Conservation (phyloP, 768 basidiomycete species). For the Russula ochroleuca region DNA sequence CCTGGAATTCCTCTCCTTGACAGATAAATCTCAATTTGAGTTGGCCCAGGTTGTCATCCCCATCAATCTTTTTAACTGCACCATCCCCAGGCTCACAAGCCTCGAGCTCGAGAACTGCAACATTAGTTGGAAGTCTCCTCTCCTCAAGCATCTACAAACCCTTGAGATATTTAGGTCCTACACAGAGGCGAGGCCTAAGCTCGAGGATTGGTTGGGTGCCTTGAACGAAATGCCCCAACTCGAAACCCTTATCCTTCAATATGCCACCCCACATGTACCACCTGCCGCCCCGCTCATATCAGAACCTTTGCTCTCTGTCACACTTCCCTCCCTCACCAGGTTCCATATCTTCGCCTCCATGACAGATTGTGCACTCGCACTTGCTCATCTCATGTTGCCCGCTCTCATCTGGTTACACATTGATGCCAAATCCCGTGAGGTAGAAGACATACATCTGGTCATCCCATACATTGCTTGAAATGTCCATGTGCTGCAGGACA, state of each 20-base stretch:
- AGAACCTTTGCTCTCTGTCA: background rate
- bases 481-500: no score
- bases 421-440: background rate
- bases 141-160: conserved; percentile 4
- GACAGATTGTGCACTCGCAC: background rate
- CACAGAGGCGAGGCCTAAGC: background rate
- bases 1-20: background rate
- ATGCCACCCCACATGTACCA: background rate
- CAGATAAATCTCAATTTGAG: background rate
- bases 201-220: conserved; percentile 17
- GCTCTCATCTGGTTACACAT: background rate
- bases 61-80: background rate
- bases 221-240: conserved; percentile 16
- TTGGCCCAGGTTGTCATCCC: background rate
- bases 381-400: conserved; percentile 15
- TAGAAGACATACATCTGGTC: background rate
- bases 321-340: conserved; percentile 1
- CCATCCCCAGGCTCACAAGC: background rate
- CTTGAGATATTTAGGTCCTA: conserved; percentile 6
- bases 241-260: conserved; percentile 6
- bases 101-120: background rate
- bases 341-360: background rate
- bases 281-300: background rate
- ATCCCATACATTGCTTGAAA: no score
- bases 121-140: conserved; percentile 4